Conservation (phyloP, 2,329 filamentous ascomycete genomes). For the Trichophaea hybrida region DNA sequence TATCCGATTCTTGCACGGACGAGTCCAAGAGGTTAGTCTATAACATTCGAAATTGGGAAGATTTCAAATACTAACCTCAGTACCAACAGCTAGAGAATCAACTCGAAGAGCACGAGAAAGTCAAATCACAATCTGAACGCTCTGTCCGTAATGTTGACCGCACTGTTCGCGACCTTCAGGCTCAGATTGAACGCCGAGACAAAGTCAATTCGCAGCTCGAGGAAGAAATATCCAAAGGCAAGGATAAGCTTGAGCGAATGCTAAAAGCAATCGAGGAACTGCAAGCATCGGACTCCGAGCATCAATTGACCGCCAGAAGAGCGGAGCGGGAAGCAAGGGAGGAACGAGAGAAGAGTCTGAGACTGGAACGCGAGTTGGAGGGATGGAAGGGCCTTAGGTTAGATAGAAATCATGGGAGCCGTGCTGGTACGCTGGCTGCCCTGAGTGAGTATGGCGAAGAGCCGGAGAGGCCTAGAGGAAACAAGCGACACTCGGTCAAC, state of each 20-base stretch:
- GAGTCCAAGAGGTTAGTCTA: constrained; percentile 72
- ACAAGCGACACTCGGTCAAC: constrained; percentile 22
- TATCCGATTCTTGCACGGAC: constrained; percentile 83
- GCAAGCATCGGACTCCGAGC: constrained; percentile 68
- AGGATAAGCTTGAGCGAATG: constrained; percentile 81
- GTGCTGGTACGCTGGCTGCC: constrained; percentile 18
- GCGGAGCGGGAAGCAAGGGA: constrained; percentile 82
- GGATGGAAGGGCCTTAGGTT: constrained; percentile 58
- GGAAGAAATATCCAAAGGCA: constrained; percentile 70
- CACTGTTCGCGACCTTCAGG: constrained; percentile 80
- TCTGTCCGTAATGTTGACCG: constrained; percentile 87
- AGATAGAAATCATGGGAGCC: constrained; percentile 36
- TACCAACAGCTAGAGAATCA: constrained; percentile 62
- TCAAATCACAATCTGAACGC: constrained; percentile 66
- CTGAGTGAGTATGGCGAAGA: constrained; percentile 21
- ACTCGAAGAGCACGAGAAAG: constrained; percentile 67
- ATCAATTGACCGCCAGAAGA: constrained; percentile 66
- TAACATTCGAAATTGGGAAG: not conserved
- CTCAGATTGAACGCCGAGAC: constrained; percentile 83
- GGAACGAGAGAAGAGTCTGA: constrained; percentile 65
- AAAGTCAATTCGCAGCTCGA: constrained; percentile 67
- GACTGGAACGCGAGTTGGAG: constrained; percentile 79
- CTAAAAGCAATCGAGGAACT: constrained; percentile 87
- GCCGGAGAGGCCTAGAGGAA: constrained; percentile 10
- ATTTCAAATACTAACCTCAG: constrained; percentile 13